Evolutionary conservation across 2,329 filamentous ascomycete genomes (phyloP).

Genomic region (Mycosphaerella arachidis): DNA sequence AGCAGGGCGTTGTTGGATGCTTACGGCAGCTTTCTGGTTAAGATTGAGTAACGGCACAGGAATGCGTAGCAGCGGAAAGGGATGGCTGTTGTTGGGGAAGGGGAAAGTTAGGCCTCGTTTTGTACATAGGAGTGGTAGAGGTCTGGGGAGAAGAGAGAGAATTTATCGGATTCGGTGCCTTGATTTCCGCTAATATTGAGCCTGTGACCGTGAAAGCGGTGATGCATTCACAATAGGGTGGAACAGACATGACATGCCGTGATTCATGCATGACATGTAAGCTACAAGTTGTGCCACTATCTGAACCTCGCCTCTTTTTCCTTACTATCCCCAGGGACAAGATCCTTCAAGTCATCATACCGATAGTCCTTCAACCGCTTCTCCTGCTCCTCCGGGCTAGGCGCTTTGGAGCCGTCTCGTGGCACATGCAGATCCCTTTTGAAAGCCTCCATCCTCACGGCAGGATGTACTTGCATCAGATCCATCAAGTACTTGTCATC

Average conservation of each 20-base stretch:
- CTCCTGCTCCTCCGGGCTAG: neutral
- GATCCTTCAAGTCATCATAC: neutral
- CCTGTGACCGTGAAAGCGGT: no score
- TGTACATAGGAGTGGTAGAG: no score
- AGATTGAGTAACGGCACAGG: neutral
- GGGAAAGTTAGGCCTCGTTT: no score
- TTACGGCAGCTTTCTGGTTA: neutral
- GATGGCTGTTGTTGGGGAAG: neutral
- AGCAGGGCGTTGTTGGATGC: neutral
- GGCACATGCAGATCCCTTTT: neutral
- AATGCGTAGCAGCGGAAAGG: neutral
- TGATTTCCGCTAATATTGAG: no score
- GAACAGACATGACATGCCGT: no score
- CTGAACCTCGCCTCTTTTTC: no score
- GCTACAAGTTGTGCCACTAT: no score
- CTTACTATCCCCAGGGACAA: neutral
- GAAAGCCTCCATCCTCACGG: neutral
- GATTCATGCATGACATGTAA: no score
- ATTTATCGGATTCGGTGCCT: no score
- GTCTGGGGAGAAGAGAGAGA: no score
- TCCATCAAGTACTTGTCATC: neutral
- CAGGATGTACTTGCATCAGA: neutral
- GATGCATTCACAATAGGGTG: no score
- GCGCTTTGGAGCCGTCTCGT: neutral
- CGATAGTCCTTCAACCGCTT: neutral